Base-by-base conservation (phyloP, 139 green algal species). In the Bryopsis sp. region DNA sequence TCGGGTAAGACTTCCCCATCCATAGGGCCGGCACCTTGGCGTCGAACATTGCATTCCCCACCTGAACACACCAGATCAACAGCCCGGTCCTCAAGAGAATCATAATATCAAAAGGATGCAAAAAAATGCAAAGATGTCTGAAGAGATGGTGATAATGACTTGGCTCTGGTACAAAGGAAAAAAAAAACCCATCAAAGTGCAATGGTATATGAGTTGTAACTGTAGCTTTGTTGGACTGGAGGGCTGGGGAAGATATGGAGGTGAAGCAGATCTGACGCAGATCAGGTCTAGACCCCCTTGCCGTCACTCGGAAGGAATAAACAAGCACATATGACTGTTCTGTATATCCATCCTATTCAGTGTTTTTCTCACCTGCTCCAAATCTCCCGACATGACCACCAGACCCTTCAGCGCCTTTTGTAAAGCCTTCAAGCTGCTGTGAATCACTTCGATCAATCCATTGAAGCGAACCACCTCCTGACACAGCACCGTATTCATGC, bases 401-500 rank as follows among this genome's bases (percentile, higher is more conserved):
- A 84, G 68, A 3, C 82, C 76, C 67, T 77, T 79, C 60, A 88
- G 48, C 1, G 79, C 82, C 63, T 82, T 79, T 34, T 79, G 67
- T 31, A 82, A 69, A 38, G 68, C 64, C 31, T 48, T 64, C 28
- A 89, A 54, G 46, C 62, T 82, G 29, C 37, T 48, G 54, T 83
- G 78, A 7, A 84, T 64, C 3, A 79, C 63, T 33, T 36, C 39
- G 24, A 88, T 73, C 37, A 90, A 71, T 2, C 79, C 57, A 75
- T 93, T 93, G 78, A 88, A 92, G 48, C 87, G 82, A 65, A 91
- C 84, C 54, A 91, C 77, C 81, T 93, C 87, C 76, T 90, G 86
- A 35, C 71, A 82, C 65, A 93, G 73, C 73, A 93, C 87, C 26
- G 84, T 89, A 74, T 94, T 94, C 81, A 94, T 89, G 36, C 47